Percentiles rank a stretch among this genome's conserved stretches.
Evolutionary conservation across 2,329 filamentous ascomycete genomes (phyloP).

Genomic region (Phoma herbarum): DNA sequence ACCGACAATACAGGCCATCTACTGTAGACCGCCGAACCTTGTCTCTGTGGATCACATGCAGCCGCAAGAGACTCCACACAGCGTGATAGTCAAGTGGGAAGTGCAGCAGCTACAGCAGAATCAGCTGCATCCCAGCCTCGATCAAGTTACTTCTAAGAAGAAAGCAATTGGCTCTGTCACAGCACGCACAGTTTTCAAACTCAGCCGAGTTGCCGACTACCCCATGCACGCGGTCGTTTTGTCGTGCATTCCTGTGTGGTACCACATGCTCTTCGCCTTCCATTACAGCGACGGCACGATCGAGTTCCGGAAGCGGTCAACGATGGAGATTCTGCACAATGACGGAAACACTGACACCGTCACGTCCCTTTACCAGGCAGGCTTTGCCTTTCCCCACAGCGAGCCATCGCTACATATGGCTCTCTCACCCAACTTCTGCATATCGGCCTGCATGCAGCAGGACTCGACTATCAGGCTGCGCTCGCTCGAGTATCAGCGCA

Average conservation of each 20-base stretch:
- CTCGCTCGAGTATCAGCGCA: conserved; percentile 53
- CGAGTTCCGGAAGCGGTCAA: conserved; percentile 79
- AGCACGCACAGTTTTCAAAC: conserved; percentile 48
- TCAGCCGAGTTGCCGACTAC: conserved; percentile 70
- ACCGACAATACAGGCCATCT: conserved; percentile 75
- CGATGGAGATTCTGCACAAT: conserved; percentile 73
- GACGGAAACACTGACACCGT: conserved; percentile 72
- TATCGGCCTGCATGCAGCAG: conserved; percentile 55
- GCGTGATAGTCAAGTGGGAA: conserved; percentile 84
- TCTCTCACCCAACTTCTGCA: conserved; percentile 59
- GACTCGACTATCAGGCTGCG: conserved; percentile 55
- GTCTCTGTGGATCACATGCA: conserved; percentile 57
- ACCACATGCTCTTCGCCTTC: conserved; percentile 76
- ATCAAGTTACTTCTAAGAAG: conserved; percentile 74
- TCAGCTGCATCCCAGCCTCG: conserved; percentile 76
- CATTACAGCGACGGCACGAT: conserved; percentile 82
- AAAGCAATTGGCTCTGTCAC: conserved; percentile 58
- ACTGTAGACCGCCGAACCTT: conserved; percentile 64
- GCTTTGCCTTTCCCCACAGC: conserved; percentile 75
- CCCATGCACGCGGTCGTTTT: conserved; percentile 75
- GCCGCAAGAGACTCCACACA: conserved; percentile 72
- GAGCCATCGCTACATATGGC: conserved; percentile 63
- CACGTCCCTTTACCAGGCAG: conserved; percentile 76
- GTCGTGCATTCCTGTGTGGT: conserved; percentile 71
- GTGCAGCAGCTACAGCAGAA: conserved; percentile 70